A percentile compares a stretch with the other conserved stretches of the same genome.
These are phyloP conservation scores for Pterocarpus macrocarpus DNA, from an alignment of 306 rosid genomes.

Conservation along the genomic window DNA sequence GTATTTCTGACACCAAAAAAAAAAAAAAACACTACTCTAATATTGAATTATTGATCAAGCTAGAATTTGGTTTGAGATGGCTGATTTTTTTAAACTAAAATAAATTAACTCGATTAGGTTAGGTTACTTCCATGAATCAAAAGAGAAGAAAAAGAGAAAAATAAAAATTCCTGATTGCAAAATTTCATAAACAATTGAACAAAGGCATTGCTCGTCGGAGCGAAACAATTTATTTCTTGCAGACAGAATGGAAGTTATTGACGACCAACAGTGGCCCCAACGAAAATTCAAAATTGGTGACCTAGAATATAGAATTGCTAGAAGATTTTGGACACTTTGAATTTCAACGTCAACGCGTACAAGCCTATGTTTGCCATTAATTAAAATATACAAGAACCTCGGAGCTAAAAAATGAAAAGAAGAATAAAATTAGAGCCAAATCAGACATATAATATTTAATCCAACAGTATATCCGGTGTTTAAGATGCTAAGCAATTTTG, in stretches of 20 bases:
- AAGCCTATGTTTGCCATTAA: background rate
- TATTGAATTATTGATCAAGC: too few species aligned
- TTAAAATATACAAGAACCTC: background rate
- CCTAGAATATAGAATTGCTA: background rate
- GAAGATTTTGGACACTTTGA: constrained; percentile 6
- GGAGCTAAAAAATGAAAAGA: background rate
- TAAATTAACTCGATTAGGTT: too few species aligned
- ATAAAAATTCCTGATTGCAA: background rate
- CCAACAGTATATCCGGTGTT: constrained; percentile 27
- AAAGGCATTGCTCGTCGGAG: background rate
- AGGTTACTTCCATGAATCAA: background rate
- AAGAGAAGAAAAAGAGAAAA: background rate
- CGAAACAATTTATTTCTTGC: background rate
- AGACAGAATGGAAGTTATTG: background rate
- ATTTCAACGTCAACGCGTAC: constrained; percentile 29
- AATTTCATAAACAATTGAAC: background rate
- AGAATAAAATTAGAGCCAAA: constrained; percentile 28
- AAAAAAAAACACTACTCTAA: too few species aligned
- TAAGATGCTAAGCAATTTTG: constrained; percentile 43
- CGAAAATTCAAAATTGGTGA: constrained; percentile 34
- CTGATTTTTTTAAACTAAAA: too few species aligned
- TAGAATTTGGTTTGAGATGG: too few species aligned
- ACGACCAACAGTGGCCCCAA: background rate
- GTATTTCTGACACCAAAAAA: too few species aligned
- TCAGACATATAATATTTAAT: background rate